Base-by-base conservation (phyloP, 805 yeast species). In the Nakazawaea peltata region DNA sequence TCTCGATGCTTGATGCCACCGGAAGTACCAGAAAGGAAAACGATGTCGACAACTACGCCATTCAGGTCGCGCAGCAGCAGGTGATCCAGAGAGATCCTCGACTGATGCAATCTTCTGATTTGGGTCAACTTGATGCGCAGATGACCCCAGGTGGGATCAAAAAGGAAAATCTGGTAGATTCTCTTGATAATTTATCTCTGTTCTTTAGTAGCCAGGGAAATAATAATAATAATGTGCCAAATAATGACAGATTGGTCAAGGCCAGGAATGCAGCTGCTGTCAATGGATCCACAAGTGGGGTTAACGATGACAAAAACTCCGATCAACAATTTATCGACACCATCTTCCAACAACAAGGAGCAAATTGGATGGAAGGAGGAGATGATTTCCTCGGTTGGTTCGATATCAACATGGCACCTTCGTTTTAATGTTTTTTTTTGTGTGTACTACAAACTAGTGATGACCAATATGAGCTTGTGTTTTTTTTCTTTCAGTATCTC, bases 381-480 rank as follows among this genome's bases (percentile, higher is more conserved):
- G 97, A 88, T 50, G 97, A 88, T 52, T 81, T 88, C 49, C 61
- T 88, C 31, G 97, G 97, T 10, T 88, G 95, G 95, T 82, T 88
- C 63, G 95, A 85, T 52, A 76, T 77, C 54, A 81, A 81, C 48
- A 74, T 72, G 80, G 76, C 74, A 3, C 79, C 78, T 0, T 79
- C 71, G 41, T 74, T 75, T 48, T 73, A 43, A 55, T n/a, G 14
- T 25, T 8, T 5, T n/a, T 10, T 25, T 7, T 8, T 21, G n/a
- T n/a, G n/a, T n/a, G n/a, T n/a, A n/a, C n/a, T n/a, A n/a, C n/a
- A n/a, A n/a, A n/a, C n/a, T n/a, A n/a, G n/a, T n/a, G n/a, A n/a
- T n/a, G n/a, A n/a, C n/a, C n/a, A n/a, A n/a, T n/a, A n/a, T n/a
- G n/a, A n/a, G n/a, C n/a, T n/a, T n/a, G n/a, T n/a, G n/a, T n/a